Conservation (phyloP, 2,329 filamentous ascomycete species). For the Beauveria caledonica region DNA sequence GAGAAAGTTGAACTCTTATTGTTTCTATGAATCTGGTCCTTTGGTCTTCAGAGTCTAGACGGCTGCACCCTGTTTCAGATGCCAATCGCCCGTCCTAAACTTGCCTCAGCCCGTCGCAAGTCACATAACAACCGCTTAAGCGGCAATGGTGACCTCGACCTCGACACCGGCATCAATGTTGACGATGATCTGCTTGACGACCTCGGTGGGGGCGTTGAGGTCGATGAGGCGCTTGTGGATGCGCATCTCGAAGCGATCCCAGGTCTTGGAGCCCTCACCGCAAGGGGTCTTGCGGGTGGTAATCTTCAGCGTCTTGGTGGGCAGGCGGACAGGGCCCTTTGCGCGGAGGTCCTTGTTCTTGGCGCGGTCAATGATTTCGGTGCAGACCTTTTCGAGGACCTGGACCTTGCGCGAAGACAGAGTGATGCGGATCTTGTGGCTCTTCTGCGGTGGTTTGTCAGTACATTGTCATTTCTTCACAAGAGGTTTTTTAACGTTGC, state of each 20-base stretch:
- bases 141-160: slow-evolving; percentile 87
- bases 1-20: not conserved
- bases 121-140: slow-evolving; percentile 41
- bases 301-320: slow-evolving; percentile 95
- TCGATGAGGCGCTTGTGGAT: slow-evolving; percentile 99
- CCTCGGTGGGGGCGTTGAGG: slow-evolving; percentile 94
- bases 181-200: slow-evolving; percentile 94
- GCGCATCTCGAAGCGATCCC: slow-evolving; percentile 98
- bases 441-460: slow-evolving; percentile 50
- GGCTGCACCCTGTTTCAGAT: slow-evolving; percentile 10
- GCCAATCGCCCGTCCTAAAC: not conserved
- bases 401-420: slow-evolving; percentile 90
- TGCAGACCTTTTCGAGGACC: slow-evolving; percentile 95
- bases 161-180: slow-evolving; percentile 92
- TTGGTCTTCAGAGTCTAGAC: not conserved
- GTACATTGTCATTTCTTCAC: not conserved
- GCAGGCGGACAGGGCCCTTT: slow-evolving; percentile 96
- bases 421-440: slow-evolving; percentile 98
- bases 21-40: not conserved
- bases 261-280: slow-evolving; percentile 99
- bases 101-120: not conserved
- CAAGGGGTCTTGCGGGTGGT: slow-evolving; percentile 98
- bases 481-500: not conserved
- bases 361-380: slow-evolving; percentile 96
- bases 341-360: slow-evolving; percentile 97